Evolutionary conservation across 2,329 filamentous ascomycete species (phyloP), one percentile per base, ranked within the genome.

Genomic region (Sporothrix inflata): DNA sequence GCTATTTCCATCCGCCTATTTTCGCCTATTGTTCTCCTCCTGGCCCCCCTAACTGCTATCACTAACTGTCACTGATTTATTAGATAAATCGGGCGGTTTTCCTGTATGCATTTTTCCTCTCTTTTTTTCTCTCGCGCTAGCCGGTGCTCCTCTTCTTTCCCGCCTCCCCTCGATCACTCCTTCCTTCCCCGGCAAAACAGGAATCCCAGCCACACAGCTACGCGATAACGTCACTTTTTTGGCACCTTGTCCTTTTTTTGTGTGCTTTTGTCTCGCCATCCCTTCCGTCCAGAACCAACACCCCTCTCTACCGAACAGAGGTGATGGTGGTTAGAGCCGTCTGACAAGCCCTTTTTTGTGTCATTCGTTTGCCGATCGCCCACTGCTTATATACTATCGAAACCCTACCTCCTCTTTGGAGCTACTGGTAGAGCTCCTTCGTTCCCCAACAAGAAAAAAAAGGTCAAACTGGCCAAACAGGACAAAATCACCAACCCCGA

Each of bases 171-270:
- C 69, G 60, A 55, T 66, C 49, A 27, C 21, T 38, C 60, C 45
- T 63, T 42, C 69, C 55, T 55, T 53, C 40, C 34, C 21, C 24
- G 12, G 61, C 61, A 67, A 71, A 71, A 67, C 70, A 67, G 61
- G 61, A 71, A 71, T 55, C 38, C 45, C 45, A 65, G 30, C 57
- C 45, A 49, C 45, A 11, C 49, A 65, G 42, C 47, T 27, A 60
- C 51, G 61, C 19, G 63, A 72, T 69, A 68, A 69, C 71, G 63
- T 72, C 71, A 72, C 71, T 69, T 34, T 16, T 55, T 45, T 67
- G 27, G 34, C 21, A 24, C 66, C 21, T 45, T 57, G 19, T 55
- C 21, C 66, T 27, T 38, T 24, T 55, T 40, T 53, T 51, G 45
- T 21, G 34, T 55, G 34, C 49, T 27, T 27, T 27, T 27, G 49